phyloP scores from a whole-genome alignment of 805 yeast genomes.

The Schwanniomyces vanrijiae region DNA sequence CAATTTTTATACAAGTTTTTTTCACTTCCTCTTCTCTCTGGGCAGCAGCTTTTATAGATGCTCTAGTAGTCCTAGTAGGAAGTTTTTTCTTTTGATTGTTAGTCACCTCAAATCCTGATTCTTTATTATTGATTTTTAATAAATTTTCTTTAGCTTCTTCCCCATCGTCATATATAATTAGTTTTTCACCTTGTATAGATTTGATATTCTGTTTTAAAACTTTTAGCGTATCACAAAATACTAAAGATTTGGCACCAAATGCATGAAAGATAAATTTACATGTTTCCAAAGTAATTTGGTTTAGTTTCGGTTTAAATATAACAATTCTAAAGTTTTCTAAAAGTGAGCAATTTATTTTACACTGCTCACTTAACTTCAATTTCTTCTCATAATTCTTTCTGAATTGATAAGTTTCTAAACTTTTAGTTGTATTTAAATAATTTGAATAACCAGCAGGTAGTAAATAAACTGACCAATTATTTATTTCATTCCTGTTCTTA shows the following conservation, averaged over 20 bases:
- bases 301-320: slow-evolving; percentile 27
- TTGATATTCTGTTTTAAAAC: background rate
- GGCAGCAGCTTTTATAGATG: background rate
- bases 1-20: slow-evolving; percentile 6
- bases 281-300: slow-evolving; percentile 29
- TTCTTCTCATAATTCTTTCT: slow-evolving; percentile 34
- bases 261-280: slow-evolving; percentile 46
- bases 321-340: slow-evolving; percentile 35
- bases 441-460: slow-evolving; percentile 73
- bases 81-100: background rate
- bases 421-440: slow-evolving; percentile 41
- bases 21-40: background rate
- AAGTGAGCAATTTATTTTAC: slow-evolving; percentile 35
- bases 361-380: slow-evolving; percentile 37
- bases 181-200: background rate
- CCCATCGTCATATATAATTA: slow-evolving; percentile 30
- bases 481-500: slow-evolving; percentile 19
- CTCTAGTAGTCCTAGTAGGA: slow-evolving; percentile 2
- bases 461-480: slow-evolving; percentile 52
- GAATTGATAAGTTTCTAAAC: slow-evolving; percentile 50
- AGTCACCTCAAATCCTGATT: background rate
- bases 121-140: background rate
- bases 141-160: slow-evolving; percentile 1
- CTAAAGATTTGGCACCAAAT: slow-evolving; percentile 40
- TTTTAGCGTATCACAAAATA: background rate